Conservation (phyloP, 768 basidiomycete genomes). For the Pulveroboletus sp. region DNA sequence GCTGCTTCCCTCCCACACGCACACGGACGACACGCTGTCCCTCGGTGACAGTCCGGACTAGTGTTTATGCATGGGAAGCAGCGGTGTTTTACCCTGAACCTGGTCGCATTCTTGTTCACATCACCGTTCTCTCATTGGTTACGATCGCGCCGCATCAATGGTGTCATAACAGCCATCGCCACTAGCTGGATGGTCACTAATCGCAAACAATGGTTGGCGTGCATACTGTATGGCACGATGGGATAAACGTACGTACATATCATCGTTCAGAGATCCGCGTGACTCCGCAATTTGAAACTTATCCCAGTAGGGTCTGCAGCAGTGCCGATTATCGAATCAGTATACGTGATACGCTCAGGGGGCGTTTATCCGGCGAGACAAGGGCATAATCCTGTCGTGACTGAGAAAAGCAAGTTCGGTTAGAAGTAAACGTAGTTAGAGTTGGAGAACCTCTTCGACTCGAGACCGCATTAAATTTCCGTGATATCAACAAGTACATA, state of each 20-base stretch:
- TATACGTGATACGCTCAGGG: constrained; percentile 48
- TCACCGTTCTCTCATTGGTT: constrained; percentile 4
- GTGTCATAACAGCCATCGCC: constrained; percentile 6
- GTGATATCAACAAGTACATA: constrained; percentile 59
- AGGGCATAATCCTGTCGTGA: constrained; percentile 38
- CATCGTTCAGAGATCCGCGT: constrained; percentile 56
- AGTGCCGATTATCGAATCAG: constrained; percentile 54
- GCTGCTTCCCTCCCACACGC: constrained; percentile 7
- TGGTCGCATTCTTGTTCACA: constrained; percentile 6
- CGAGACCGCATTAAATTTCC: constrained; percentile 53
- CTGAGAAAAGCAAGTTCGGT: constrained; percentile 55
- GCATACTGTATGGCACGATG: constrained; percentile 3
- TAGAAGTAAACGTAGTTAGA: constrained; percentile 46
- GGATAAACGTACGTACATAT: constrained; percentile 48
- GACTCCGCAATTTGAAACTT: constrained; percentile 59
- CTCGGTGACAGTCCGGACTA: constrained; percentile 5
- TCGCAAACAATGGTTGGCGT: constrained; percentile 32
- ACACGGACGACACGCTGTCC: constrained; percentile 12
- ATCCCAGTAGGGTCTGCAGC: constrained; percentile 47
- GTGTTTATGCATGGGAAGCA: constrained; percentile 14
- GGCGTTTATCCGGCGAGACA: too few relatives aligned
- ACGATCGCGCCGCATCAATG: constrained; percentile 4
- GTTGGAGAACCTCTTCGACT: constrained; percentile 44
- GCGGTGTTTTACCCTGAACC: constrained; percentile 21
- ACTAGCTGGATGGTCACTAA: constrained; percentile 12